Evolutionary conservation across 202 grass and related monocot species (phyloP), one percentile per base, ranked within the genome.

Genomic region (Musa balbisiana): DNA sequence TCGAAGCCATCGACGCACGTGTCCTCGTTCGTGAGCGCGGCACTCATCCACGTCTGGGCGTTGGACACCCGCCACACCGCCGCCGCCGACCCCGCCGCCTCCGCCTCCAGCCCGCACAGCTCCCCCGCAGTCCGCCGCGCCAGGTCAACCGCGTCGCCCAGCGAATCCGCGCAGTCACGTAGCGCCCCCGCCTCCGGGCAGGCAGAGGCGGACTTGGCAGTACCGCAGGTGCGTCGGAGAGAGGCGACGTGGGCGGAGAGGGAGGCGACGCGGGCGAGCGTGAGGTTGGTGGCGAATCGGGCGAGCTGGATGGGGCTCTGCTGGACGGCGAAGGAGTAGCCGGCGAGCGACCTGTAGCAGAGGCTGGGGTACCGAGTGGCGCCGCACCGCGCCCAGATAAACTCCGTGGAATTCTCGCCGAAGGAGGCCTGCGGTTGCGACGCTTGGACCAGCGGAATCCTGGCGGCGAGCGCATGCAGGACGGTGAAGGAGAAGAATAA

Each of bases 361-460:
- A 73, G 71, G 52, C 10, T 17, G 11, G 74, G 74, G 59, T 64
- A 62, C 4, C 43, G 74, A 16, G 55, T 76, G 59, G 58, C 79
- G 82, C 29, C 69, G 77, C 81, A 81, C 78, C 85, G 76, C 20
- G 71, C 75, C 50, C 89, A 76, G 51, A 73, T 73, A 23, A 73
- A 73, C 21, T 73, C 71, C 11, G 71, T 73, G 52, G 49, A 54
- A 22, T 73, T 73, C 22, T 81, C 79, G 75, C 72, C 82, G 49
- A 81, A 76, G 77, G 63, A 83, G 51, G 15, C 80, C 4, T 79
- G 9, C 13, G 22, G 2, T 77, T 75, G 19, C 76, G 72, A 59
- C 80, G 63, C 71, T 75, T 63, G 9, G 54, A 15, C 62, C 10
- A 13, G 1, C 16, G 25, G 8, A 59, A 64, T 53, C 14, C 9